Evolutionary conservation across 202 grass and related monocot genomes (phyloP).

Genomic region (Alloteropsis angusta): DNA sequence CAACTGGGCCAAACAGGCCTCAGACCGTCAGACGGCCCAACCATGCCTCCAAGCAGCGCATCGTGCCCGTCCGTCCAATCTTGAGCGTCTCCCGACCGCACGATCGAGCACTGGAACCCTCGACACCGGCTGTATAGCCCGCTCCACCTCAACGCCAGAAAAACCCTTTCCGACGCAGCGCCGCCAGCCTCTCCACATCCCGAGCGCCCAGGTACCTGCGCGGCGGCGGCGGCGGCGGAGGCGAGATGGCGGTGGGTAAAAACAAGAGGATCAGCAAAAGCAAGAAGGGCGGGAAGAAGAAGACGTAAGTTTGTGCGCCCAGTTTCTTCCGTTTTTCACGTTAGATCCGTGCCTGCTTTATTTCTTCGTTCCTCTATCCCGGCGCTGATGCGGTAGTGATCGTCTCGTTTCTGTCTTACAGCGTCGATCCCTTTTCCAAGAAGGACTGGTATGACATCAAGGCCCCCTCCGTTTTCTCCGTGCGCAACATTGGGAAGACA

Average conservation of each 20-base stretch:
- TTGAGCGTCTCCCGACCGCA: not conserved
- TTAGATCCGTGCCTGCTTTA: not conserved
- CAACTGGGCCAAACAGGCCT: not conserved
- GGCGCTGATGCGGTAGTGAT: not conserved
- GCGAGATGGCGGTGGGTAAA: constrained; percentile 57
- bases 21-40: not conserved
- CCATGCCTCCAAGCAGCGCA: not conserved
- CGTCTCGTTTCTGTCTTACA: not conserved
- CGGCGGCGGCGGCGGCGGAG: not conserved
- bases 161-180: not conserved
- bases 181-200: not conserved
- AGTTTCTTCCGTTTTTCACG: not conserved
- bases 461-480: constrained; percentile 63
- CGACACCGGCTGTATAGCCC: not conserved
- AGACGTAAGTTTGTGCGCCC: constrained; percentile 41
- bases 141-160: not conserved
- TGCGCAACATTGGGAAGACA: constrained; percentile 68
- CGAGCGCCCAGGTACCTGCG: not conserved
- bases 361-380: not conserved
- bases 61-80: not conserved
- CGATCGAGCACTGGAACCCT: constrained; percentile 18
- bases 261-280: constrained; percentile 97
- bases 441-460: constrained; percentile 99
- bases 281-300: constrained; percentile 89
- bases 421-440: constrained; percentile 82